Evolutionary conservation across 148 eudicot genomes (phyloP).

Genomic region (Fagopyrum tataricum): DNA sequence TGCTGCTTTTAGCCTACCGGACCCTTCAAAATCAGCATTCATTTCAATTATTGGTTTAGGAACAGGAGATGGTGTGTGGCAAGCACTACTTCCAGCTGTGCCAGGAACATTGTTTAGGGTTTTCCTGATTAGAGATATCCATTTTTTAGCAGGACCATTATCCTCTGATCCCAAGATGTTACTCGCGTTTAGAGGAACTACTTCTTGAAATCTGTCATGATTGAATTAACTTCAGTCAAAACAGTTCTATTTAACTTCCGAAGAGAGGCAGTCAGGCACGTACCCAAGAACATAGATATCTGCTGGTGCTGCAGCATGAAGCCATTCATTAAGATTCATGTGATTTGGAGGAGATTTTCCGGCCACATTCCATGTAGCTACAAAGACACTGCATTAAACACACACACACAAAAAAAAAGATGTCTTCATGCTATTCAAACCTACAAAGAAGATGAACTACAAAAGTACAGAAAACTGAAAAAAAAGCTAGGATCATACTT

Average conservation of each 20-base stretch:
- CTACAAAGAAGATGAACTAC: neutral
- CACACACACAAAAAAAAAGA: neutral
- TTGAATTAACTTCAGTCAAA: neutral
- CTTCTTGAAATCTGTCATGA: conserved; percentile 68
- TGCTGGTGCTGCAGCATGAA: conserved; percentile 1
- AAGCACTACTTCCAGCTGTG: conserved; percentile 52
- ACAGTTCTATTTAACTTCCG: neutral
- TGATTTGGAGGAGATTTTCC: conserved; percentile 3
- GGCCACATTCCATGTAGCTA: conserved; percentile 5
- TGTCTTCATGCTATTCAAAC: neutral
- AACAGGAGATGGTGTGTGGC: conserved; percentile 79
- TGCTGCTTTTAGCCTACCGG: conserved; percentile 42
- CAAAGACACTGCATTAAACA: conserved; percentile 2
- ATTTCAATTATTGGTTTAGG: conserved; percentile 72
- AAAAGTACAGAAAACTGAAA: neutral
- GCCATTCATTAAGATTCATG: conserved; percentile 7
- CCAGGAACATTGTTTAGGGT: conserved; percentile 80
- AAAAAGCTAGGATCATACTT: neutral
- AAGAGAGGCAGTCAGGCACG: neutral
- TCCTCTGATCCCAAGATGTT: conserved; percentile 86
- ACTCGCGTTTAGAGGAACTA: conserved; percentile 85
- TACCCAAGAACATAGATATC: conserved; percentile 10
- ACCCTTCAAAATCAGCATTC: conserved; percentile 84
- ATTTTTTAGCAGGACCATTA: conserved; percentile 84
- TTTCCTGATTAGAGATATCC: conserved; percentile 58